A percentile compares a stretch with the other conserved stretches of the same genome.
These are phyloP conservation scores for Bruguiera sexangula DNA, from an alignment of 345 rosid genomes.

Conservation along the genomic window DNA sequence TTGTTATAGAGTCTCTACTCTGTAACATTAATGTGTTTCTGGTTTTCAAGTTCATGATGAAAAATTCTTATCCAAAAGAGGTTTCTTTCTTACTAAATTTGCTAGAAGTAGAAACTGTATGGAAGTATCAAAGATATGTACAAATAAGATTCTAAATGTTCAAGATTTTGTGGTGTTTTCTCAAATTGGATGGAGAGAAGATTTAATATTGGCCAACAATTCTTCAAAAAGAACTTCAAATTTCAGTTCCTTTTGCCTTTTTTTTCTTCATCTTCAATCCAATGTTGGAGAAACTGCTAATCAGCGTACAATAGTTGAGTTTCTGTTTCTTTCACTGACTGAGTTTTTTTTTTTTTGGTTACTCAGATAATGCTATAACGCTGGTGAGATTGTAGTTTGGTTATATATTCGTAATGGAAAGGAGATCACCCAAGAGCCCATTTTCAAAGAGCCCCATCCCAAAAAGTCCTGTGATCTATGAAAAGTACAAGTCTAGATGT, in stretches of 20 bases:
- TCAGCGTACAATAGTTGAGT: not conserved
- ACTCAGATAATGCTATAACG: conserved; percentile 8
- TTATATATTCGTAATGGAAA: conserved; percentile 27
- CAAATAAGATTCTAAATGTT: not conserved
- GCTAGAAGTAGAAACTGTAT: not conserved
- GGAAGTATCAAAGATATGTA: not conserved
- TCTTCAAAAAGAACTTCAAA: no score
- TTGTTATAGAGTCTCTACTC: no score
- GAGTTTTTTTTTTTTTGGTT: not conserved
- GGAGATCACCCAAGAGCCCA: conserved; percentile 36
- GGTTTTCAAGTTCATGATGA: not conserved
- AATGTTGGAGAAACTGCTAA: not conserved
- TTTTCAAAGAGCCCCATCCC: conserved; percentile 44
- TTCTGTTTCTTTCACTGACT: not conserved
- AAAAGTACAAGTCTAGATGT: conserved; percentile 62
- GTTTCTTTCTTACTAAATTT: not conserved
- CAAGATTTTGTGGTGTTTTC: not conserved
- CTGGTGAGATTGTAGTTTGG: not conserved
- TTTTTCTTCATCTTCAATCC: no score
- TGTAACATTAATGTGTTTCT: no score
- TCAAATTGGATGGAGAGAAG: no score
- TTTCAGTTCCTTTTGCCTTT: no score
- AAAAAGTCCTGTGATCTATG: conserved; percentile 51
- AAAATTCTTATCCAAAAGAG: not conserved
- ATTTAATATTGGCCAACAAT: no score